phyloP scores from a whole-genome alignment of 352 stramenopile species.

The Globisporangium abappressorium region DNA sequence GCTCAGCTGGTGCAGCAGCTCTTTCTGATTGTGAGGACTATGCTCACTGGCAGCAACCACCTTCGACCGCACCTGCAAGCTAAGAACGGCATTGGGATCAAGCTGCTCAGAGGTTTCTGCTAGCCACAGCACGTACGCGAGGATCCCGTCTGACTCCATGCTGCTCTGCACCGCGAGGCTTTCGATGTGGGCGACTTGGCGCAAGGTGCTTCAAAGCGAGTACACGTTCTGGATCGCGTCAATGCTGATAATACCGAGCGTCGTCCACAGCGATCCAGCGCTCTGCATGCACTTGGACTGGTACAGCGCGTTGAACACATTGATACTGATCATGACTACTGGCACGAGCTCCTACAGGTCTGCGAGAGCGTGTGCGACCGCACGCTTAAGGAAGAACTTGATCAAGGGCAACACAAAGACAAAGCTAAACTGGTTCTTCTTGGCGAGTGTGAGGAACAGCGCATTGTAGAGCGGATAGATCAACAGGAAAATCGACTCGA shows the following conservation, averaged over 20 bases:
- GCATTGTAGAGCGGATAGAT: slow-evolving; percentile 2
- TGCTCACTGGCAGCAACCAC: not conserved
- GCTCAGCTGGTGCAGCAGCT: not conserved
- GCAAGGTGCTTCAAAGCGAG: not conserved
- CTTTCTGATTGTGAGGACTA: not conserved
- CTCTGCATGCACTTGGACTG: slow-evolving; percentile 11
- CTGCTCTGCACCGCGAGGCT: not conserved
- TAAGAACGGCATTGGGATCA: not conserved
- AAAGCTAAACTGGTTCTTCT: not conserved
- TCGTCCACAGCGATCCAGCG: not conserved
- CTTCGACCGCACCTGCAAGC: not conserved
- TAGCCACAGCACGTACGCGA: not conserved
- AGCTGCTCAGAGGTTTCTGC: not conserved
- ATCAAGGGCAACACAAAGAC: not conserved
- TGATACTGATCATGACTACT: not conserved
- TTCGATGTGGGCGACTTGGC: not conserved
- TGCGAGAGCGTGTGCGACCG: not conserved
- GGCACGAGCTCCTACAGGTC: not conserved
- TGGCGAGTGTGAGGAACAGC: not conserved
- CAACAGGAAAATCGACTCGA: not conserved
- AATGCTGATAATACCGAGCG: not conserved
- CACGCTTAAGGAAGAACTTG: not conserved
- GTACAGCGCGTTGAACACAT: not conserved
- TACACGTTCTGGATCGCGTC: slow-evolving; percentile 3
- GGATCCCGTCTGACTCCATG: not conserved